These are phyloP conservation scores for Clausena lansium DNA, from an alignment of 345 rosid genomes.

Conservation along the genomic window DNA sequence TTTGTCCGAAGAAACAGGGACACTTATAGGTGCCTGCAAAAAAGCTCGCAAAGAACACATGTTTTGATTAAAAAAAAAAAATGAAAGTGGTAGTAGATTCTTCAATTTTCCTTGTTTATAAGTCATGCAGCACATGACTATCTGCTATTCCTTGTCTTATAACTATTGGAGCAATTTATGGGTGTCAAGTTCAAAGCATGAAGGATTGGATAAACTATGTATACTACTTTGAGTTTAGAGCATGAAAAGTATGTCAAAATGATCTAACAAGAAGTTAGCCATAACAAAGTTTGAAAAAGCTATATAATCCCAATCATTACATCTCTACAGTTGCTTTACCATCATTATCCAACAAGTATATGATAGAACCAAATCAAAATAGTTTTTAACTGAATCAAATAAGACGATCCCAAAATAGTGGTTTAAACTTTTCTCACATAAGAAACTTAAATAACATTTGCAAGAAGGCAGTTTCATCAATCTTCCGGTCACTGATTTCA, in stretches of 20 bases:
- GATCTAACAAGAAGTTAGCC: background rate
- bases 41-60: slow-evolving; percentile 11
- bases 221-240: background rate
- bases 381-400: background rate
- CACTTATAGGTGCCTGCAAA: slow-evolving; percentile 70
- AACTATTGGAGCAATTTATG: background rate
- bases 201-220: background rate
- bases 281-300: background rate
- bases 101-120: background rate
- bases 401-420: background rate
- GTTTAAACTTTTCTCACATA: background rate
- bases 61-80: slow-evolving; percentile 5
- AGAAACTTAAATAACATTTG: background rate
- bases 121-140: background rate
- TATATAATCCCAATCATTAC: background rate
- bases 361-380: background rate
- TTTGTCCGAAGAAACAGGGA: slow-evolving; percentile 85
- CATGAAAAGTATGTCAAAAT: background rate
- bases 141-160: background rate
- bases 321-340: background rate
- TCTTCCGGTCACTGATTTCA: background rate
- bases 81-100: background rate
- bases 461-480: background rate
- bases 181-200: background rate
- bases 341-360: background rate